Evolutionary conservation across 1,139 yeast genomes (phyloP).

Genomic region (Diutina mesorugosa): DNA sequence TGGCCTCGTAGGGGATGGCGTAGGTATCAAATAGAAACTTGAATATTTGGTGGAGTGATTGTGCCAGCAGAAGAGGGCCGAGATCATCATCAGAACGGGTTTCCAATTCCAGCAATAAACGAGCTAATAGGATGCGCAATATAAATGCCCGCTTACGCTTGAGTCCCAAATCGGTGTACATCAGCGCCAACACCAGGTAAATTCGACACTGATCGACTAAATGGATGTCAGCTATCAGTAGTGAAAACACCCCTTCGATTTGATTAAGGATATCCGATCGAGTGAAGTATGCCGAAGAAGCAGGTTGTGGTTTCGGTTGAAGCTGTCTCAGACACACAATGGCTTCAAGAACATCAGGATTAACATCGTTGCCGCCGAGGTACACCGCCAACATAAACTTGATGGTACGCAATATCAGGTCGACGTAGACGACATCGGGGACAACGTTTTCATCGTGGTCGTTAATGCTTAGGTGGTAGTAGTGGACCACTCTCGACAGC

Average conservation of each 20-base stretch:
- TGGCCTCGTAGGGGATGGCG: conserved; percentile 22
- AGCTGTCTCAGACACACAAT: not conserved
- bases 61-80: conserved; percentile 2
- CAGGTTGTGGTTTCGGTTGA: not conserved
- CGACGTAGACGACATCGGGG: conserved; percentile 74
- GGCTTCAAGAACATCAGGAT: not conserved
- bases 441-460: conserved; percentile 57
- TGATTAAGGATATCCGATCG: conserved; percentile 36
- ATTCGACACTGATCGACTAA: conserved; percentile 45
- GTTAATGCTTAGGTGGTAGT: conserved; percentile 45
- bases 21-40: conserved; percentile 28
- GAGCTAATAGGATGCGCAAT: conserved; percentile 44
- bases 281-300: conserved; percentile 8
- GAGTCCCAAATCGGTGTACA: conserved; percentile 52
- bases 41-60: conserved; percentile 16
- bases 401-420: conserved; percentile 50
- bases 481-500: conserved; percentile 34
- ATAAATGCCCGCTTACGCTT: conserved; percentile 60
- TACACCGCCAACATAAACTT: conserved; percentile 47
- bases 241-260: conserved; percentile 29
- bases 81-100: conserved; percentile 2
- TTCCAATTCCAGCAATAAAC: conserved; percentile 32
- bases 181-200: conserved; percentile 51
- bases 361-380: conserved; percentile 29
- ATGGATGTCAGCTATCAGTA: conserved; percentile 30